Conservation (phyloP, 2,329 filamentous ascomycete genomes). For the Penicillium hesseltinei region DNA sequence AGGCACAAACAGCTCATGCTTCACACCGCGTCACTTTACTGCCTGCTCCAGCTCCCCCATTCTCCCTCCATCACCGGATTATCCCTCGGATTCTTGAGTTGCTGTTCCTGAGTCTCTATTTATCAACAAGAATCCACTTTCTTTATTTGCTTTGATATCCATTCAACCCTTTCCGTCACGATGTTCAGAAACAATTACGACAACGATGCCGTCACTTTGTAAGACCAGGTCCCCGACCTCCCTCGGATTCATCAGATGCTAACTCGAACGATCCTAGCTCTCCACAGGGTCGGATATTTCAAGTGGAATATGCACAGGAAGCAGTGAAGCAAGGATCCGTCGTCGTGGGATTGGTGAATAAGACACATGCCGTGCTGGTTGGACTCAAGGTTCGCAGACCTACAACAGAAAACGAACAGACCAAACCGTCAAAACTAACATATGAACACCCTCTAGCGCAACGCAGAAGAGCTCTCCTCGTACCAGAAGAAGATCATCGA, state of each 20-base stretch:
- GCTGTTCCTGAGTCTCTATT: conserved; percentile 11
- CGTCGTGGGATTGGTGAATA: conserved; percentile 94
- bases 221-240: conserved; percentile 35
- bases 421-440: not conserved
- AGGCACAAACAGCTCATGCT: conserved; percentile 29
- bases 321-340: conserved; percentile 99
- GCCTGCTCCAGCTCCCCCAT: conserved; percentile 31
- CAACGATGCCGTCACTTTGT: conserved; percentile 99
- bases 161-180: conserved; percentile 40
- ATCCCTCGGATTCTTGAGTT: conserved; percentile 18
- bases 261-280: conserved; percentile 60
- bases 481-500: conserved; percentile 99
- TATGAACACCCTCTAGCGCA: conserved; percentile 61
- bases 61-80: conserved; percentile 15
- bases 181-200: conserved; percentile 99
- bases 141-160: conserved; percentile 4
- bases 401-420: conserved; percentile 2
- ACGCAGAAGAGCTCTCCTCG: conserved; percentile 97
- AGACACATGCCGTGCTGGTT: conserved; percentile 93
- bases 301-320: conserved; percentile 98
- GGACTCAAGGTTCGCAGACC: conserved; percentile 76
- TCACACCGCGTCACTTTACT: conserved; percentile 38
- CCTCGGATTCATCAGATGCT: conserved; percentile 15
- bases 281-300: conserved; percentile 98
- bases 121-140: conserved; percentile 10